Evolutionary conservation across 2,329 filamentous ascomycete genomes (phyloP), one percentile per base, ranked within the genome.

Genomic region (Colletotrichum ledebouriae): DNA sequence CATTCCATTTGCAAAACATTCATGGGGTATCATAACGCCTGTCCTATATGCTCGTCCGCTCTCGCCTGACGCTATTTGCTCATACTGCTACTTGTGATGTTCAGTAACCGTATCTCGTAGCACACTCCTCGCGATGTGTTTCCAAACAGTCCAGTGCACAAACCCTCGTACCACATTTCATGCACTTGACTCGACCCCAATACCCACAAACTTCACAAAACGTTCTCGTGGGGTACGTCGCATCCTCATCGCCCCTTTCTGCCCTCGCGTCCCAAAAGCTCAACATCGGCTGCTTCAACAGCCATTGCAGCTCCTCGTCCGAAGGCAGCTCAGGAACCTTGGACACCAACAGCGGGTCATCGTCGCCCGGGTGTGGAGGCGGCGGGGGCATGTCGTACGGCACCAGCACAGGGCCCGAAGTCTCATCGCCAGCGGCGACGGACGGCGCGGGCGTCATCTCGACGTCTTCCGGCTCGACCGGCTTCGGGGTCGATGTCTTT

Each of bases 131-230:
- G 61, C 89, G 86, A 77, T 95, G 92, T 70, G 86, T 83, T 74
- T 89, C 88, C 73, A 94, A 84, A 74, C 92, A 94, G 67, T 92
- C 90, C 72, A 94, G 78, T 44, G 91, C 92, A 77, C 92, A 95
- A n/a, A 93, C 89, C 73, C 90, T 85, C 52, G 87, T 87, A n/a
- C 92, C 92, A 79, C 92, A 95, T 81, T 92, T 93, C 77, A 90
- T 86, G 80, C 92, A 95, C 78, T 86, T 87, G 52, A 93, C 89
- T 46, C 89, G 83, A 2, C 92, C 92, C 92, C 92, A 94, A 78
- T 94, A 94, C 13, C 92, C 92, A 75, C 92, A 95, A 37, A 94
- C 88, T 75, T 91, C 90, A 78, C 92, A 95, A 77, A 94, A 95
- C 41, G 82, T 81, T 67, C 92, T 83, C 53, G 82, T 81, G 2